Base-by-base conservation (phyloP, 1,284 basidiomycete species). In the Athelia sp. region DNA sequence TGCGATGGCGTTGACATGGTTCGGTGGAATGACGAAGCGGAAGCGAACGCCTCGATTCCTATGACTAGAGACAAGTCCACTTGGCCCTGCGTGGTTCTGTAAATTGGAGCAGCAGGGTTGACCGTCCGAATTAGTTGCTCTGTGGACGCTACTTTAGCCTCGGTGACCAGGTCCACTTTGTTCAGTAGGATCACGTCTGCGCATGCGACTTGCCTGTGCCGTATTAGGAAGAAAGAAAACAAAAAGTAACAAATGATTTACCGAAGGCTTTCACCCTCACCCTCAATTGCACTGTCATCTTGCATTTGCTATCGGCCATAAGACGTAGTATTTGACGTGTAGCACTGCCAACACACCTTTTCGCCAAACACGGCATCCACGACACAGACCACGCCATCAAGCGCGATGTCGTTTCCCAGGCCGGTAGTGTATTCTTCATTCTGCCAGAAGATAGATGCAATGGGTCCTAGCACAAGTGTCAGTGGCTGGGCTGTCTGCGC, bases 361-460 rank as follows among this genome's bases (percentile, higher is more conserved):
- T 81, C 72, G 0, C 90, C 90, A 66, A 93, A 95, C 4, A 88
- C 77, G 9, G 88, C 90, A 62, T 97, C 93, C 0, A 95, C 90
- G 6, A 98, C 89, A 54, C 90, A 93, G 11, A 97, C 81, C 0
- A 98, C 90, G 13, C 91, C 90, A 62, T 98, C 94, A 0, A 97
- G 74, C 11, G 76, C 70, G 49, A 93, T 90, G 53, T 90, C 84
- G 53, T 70, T 75, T 2, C 85, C 78, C 0, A 90, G 70, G 1
- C 86, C 82, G 17, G 64, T 75, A 0, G 87, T 81, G 64, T 82
- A 92, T 60, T 94, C 92, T 63, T 96, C 93, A 60, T 96, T 96
- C 23, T 84, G 81, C 93, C 93, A 97, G 63, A 97, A 94, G 67
- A 88, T 84, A 2, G 84, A 82, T 0, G 91, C 90, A 49, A 94